A percentile compares a stretch with the other conserved stretches of the same genome.
These are phyloP conservation scores for Gracilaria gracilis DNA, from an alignment of 23 red algal genomes.

Conservation along the genomic window DNA sequence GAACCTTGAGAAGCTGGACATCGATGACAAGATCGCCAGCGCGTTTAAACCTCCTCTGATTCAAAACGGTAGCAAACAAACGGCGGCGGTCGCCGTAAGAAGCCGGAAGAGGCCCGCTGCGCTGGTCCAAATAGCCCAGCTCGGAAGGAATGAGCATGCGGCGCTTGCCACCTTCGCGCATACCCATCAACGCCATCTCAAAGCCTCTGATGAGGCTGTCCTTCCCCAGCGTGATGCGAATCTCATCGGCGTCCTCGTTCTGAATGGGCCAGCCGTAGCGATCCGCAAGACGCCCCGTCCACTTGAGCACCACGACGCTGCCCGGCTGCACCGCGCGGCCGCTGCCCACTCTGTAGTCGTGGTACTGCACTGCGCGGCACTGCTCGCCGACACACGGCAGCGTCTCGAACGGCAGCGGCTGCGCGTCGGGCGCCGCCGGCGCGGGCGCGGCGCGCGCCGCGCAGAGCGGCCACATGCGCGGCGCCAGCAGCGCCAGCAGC, in stretches of 20 bases:
- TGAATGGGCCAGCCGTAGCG: slow-evolving; percentile 89
- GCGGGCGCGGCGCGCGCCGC: too few relatives aligned
- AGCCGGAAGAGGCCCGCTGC: slow-evolving; percentile 52
- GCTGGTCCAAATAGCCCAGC: slow-evolving; percentile 62
- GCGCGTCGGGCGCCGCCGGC: too few relatives aligned
- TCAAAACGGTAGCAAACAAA: slow-evolving; percentile 77
- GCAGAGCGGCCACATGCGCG: not conserved
- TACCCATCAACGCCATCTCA: slow-evolving; percentile 55
- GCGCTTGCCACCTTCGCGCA: slow-evolving; percentile 78
- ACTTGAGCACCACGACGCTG: slow-evolving; percentile 43
- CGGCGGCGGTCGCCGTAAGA: slow-evolving; percentile 68
- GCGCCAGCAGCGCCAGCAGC: not conserved
- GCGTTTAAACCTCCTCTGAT: slow-evolving; percentile 56
- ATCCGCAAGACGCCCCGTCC: slow-evolving; percentile 79
- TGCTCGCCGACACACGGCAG: slow-evolving; percentile 31
- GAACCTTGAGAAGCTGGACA: slow-evolving; percentile 62
- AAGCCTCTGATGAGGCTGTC: slow-evolving; percentile 58
- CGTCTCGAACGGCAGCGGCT: not conserved
- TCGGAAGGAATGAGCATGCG: slow-evolving; percentile 68
- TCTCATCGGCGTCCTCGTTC: slow-evolving; percentile 52
- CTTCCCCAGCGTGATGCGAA: slow-evolving; percentile 13
- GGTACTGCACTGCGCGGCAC: slow-evolving; percentile 47
- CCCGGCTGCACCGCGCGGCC: slow-evolving; percentile 34
- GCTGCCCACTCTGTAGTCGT: slow-evolving; percentile 60
- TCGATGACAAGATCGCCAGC: slow-evolving; percentile 79